Base-by-base conservation (phyloP, 148 eudicot species). In the Heliosperma pusillum region DNA sequence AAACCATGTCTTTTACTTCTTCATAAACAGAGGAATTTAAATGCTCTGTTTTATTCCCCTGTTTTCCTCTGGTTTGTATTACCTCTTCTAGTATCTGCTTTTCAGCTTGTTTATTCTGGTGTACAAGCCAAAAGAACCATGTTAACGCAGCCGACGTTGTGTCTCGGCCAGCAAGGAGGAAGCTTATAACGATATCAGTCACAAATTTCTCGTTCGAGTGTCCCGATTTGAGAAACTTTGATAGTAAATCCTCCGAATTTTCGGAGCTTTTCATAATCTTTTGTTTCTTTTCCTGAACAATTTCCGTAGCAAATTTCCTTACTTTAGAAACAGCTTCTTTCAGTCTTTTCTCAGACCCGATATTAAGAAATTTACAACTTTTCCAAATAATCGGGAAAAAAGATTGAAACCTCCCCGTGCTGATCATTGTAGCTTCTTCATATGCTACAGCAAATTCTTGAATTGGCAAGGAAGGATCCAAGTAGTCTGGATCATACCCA, bases 111-210 rank as follows among this genome's bases (percentile, higher is more conserved):
- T 78, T 27, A 27, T 77, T 65, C 81, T 66, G 36, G 13, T 80
- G 73, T 12, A 85, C 59, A 5, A 80, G 70, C 91, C 86, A 85
- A 52, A 83, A 85, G 25, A 85, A 85, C 91, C 91, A 86, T 10
- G 87, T 86, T 22, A 84, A 56, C 15, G 86, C 87, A 0, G 87
- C 66, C 2, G 87, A 83, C 0, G 85, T 80, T 0, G 87, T 76
- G 73, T 85, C 91, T 33, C 83, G 72, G 11, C 88, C 88, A 0
- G 88, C 91, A 1, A 88, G 69, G 19, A 85, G 77, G 72, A 88
- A 85, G 27, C 81, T 84, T 4, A 83, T 86, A 5, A 81, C 84
- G 2, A 88, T 81, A 19, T 86, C 89, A 5, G 58, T 69, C 16
- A 82, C 76, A 12, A 86, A 79, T 16, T 62, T 67, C 65, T 88